These are phyloP conservation scores for Rutstroemia sydowiana DNA, from an alignment of 2,329 filamentous ascomycete species.

Conservation along the genomic window DNA sequence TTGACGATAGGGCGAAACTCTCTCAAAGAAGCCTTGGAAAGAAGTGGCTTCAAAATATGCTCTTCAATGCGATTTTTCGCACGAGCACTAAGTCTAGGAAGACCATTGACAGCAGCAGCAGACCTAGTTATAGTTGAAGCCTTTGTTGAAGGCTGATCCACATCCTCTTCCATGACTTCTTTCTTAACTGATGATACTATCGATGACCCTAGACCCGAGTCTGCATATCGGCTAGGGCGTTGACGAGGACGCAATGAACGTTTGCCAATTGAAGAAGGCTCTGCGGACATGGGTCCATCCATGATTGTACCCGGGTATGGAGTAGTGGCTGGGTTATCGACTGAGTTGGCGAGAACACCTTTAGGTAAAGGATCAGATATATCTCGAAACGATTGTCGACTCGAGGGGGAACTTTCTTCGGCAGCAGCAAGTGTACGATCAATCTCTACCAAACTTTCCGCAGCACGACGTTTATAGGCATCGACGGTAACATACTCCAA, in stretches of 20 bases:
- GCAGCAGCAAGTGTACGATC: conserved; percentile 52
- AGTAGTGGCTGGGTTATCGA: conserved; percentile 38
- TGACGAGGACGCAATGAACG: conserved; percentile 48
- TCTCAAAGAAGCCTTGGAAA: conserved; percentile 64
- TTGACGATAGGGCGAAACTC: conserved; percentile 75
- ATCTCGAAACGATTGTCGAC: conserved; percentile 40
- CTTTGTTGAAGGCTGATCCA: conserved; percentile 36
- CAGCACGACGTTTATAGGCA: conserved; percentile 61
- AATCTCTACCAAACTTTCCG: conserved; percentile 57
- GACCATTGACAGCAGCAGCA: conserved; percentile 42
- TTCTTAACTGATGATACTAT: conserved; percentile 52
- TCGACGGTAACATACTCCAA: conserved; percentile 62
- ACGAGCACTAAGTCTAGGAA: conserved; percentile 57
- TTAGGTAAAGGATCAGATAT: conserved; percentile 53
- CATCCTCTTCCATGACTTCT: conserved; percentile 31
- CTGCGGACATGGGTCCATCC: conserved; percentile 37
- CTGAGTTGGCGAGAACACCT: conserved; percentile 49
- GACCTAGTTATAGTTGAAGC: conserved; percentile 56
- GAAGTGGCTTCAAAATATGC: conserved; percentile 69
- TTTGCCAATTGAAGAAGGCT: conserved; percentile 38
- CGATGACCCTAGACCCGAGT: conserved; percentile 84
- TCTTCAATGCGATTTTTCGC: conserved; percentile 74
- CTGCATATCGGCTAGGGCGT: conserved; percentile 59
- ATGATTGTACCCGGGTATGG: conserved; percentile 26
- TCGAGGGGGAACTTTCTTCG: conserved; percentile 31